Evolutionary conservation across 2,329 filamentous ascomycete genomes (phyloP).

Genomic region (Pseudogymnoascus sp.): DNA sequence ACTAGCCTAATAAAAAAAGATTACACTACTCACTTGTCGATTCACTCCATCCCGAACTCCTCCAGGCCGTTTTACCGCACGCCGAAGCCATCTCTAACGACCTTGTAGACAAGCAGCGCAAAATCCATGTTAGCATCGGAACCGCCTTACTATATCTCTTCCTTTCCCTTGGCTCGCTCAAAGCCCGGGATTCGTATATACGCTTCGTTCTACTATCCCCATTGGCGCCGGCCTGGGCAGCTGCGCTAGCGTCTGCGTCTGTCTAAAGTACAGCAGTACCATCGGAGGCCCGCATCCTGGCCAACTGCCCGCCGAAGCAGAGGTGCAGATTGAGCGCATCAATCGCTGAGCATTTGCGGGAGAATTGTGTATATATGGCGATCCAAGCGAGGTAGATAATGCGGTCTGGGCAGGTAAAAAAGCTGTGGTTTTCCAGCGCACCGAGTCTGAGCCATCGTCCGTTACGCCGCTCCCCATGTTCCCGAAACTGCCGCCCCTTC

Average conservation of each 20-base stretch:
- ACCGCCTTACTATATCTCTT: constrained; percentile 88
- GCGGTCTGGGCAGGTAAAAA: too few relatives aligned
- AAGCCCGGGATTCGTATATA: constrained; percentile 78
- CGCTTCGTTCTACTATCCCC: constrained; percentile 85
- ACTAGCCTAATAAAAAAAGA: constrained; percentile 78
- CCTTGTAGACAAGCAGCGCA: constrained; percentile 60
- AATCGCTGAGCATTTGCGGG: too few relatives aligned
- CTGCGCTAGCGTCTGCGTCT: constrained; percentile 90
- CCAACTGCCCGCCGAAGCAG: too few relatives aligned
- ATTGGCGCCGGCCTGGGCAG: constrained; percentile 90
- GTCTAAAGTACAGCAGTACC: constrained; percentile 75
- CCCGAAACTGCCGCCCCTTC: too few relatives aligned
- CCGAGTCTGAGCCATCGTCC: too few relatives aligned
- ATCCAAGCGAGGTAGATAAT: too few relatives aligned
- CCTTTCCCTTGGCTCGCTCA: constrained; percentile 71
- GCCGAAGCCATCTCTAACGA: constrained; percentile 60
- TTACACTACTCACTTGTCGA: constrained; percentile 81
- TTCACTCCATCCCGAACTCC: constrained; percentile 70
- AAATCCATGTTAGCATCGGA: constrained; percentile 75
- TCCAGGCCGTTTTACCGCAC: constrained; percentile 72
- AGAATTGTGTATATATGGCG: too few relatives aligned
- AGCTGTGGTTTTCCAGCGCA: too few relatives aligned
- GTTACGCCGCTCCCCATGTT: too few relatives aligned
- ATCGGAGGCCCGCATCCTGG: constrained; percentile 78
- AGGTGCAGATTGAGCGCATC: too few relatives aligned